Base-by-base conservation (phyloP, 768 basidiomycete species). In the Kwoniella newhampshirensis region DNA sequence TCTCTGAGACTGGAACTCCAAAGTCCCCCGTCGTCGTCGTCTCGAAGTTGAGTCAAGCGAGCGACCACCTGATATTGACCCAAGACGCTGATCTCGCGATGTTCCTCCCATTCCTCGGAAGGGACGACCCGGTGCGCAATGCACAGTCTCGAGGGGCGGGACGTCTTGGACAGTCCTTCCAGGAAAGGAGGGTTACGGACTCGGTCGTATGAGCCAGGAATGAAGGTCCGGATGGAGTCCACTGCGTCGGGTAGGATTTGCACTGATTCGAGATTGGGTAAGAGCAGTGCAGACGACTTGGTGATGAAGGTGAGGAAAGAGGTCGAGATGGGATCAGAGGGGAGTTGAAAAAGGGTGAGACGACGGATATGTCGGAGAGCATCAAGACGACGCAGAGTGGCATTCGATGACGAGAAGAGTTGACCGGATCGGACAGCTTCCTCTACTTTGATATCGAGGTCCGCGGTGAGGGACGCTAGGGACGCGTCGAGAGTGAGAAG, bases 41-140 rank as follows among this genome's bases (percentile, higher is more conserved):
- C 25, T 17, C 50, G 30, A 13, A 63, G 44, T 25, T 35, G 40
- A 30, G 39, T 27, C 5, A 65, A 35, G n/a, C 65, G 27, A 4
- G 54, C 13, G n/a, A 63, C 42, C 4, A 67, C 28, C 41, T 61
- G 65, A 44, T 63, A 67, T 30, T 48, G 46, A 11, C 65, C 65
- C 5, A 20, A 12, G 1, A 51, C 26, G 4, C 62, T 57, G 4
- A 48, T 17, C 7, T 63, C 58, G 8, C 59, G 44, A 41, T 67
- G 57, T 18, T 54, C 51, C 44, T 67, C 55, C 65, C 65, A 67
- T 18, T 67, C 28, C 18, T 45, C 44, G 20, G 51, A 50, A 6
- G 40, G 26, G 1, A 67, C 32, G 5, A 56, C 27, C 11, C 50
- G 25, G 51, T 63, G 63, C 20, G 58, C 23, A 9, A 67, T 44